Percentiles rank a stretch among this genome's conserved stretches.
phyloP scores from a whole-genome alignment of 495 filamentous ascomycete species.

The Astrocystis sublimbata region DNA sequence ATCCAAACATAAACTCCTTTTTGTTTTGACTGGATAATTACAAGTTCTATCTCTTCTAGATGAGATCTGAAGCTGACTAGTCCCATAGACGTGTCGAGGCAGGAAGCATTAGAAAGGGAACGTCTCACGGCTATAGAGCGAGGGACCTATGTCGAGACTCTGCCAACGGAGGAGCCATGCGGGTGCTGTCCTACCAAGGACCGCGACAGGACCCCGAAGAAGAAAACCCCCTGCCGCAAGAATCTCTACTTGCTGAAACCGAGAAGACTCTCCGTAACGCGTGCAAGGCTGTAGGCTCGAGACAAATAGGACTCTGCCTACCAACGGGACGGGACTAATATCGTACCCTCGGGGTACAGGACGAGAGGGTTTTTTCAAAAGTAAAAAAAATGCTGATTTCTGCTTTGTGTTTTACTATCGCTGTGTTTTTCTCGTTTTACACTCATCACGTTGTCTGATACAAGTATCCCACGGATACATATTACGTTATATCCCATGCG shows the following conservation, averaged over 20 bases:
- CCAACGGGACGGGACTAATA: not conserved
- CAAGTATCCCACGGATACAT: too few species aligned
- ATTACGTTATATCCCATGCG: too few species aligned
- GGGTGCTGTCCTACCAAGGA: constrained; percentile 29
- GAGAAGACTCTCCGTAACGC: too few species aligned
- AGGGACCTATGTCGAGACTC: constrained; percentile 20
- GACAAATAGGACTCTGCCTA: not conserved
- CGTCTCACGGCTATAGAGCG: constrained; percentile 15
- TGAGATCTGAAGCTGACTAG: constrained; percentile 3
- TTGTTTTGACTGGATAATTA: not conserved
- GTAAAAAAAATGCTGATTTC: not conserved
- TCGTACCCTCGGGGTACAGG: not conserved
- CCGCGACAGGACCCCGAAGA: constrained; percentile 18
- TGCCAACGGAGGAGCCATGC: constrained; percentile 17
- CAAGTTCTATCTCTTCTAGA: not conserved
- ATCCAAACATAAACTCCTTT: too few species aligned
- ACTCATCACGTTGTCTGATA: too few species aligned
- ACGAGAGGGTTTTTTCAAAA: not conserved
- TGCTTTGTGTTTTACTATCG: too few species aligned
- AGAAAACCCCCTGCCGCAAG: not conserved
- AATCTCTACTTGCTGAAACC: not conserved
- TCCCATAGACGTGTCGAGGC: constrained; percentile 23
- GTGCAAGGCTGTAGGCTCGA: not conserved
- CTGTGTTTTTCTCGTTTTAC: too few species aligned
- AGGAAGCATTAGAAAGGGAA: constrained; percentile 10